phyloP scores from a whole-genome alignment of 2,329 filamentous ascomycete species.

The Fusarium irregulare region DNA sequence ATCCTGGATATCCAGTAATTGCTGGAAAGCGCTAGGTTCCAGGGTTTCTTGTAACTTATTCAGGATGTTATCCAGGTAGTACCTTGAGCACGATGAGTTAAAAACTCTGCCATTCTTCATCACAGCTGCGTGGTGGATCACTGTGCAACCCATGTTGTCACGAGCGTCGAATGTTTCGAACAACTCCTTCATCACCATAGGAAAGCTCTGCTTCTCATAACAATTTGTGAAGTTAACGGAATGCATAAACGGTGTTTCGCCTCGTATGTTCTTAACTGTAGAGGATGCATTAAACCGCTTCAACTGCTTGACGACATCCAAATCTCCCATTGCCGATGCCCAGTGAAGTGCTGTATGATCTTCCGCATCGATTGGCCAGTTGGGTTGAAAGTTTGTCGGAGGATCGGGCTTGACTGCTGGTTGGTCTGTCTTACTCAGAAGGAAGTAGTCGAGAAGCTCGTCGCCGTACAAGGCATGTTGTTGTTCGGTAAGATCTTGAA shows the following conservation, averaged over 20 bases:
- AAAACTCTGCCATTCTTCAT: conserved; percentile 84
- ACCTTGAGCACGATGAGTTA: conserved; percentile 88
- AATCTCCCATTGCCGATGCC: conserved; percentile 96
- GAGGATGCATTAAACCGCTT: conserved; percentile 82
- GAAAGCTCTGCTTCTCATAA: conserved; percentile 92
- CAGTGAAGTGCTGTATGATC: conserved; percentile 94
- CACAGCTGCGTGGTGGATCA: conserved; percentile 93
- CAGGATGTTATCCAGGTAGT: conserved; percentile 92
- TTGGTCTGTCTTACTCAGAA: conserved; percentile 84
- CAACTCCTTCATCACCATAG: conserved; percentile 83
- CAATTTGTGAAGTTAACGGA: conserved; percentile 97
- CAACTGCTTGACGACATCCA: conserved; percentile 89
- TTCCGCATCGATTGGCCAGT: conserved; percentile 93
- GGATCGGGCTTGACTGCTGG: conserved; percentile 79
- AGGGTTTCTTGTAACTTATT: conserved; percentile 85
- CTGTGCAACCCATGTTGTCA: conserved; percentile 84
- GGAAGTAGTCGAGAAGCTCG: conserved; percentile 94
- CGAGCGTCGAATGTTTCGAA: conserved; percentile 82
- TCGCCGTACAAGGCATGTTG: conserved; percentile 93
- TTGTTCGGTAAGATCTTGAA: conserved; percentile 76
- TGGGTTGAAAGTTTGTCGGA: conserved; percentile 85
- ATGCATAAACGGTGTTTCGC: conserved; percentile 94
- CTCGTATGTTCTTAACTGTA: conserved; percentile 74
- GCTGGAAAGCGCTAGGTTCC: conserved; percentile 79
- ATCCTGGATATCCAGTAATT: conserved; percentile 84